Evolutionary conservation across 2,329 filamentous ascomycete species (phyloP), one percentile per base, ranked within the genome.

Genomic region (Fusarium nygamai): DNA sequence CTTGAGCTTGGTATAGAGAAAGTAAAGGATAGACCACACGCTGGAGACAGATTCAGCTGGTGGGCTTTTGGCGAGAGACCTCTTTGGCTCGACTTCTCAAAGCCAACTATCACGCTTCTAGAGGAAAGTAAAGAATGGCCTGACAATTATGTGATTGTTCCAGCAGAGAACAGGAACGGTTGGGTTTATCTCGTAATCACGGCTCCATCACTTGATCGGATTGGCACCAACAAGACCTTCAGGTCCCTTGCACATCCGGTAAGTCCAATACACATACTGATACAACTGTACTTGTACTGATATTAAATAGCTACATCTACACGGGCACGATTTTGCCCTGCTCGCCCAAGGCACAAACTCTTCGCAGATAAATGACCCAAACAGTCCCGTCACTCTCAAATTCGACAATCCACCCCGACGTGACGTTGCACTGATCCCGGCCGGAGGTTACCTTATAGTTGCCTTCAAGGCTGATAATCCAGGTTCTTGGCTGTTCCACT

Each of bases 161-260:
- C 43, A 20, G 62, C 38, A 19, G 50, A 47, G 1, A 63, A 63
- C 16, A 73, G 27, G 5, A 53, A 47, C 8, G 59, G 46, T 34
- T 74, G 72, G 67, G 48, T 69, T 4, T 74, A 74, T 13, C 57
- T 72, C 5, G 58, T 60, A 8, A 74, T 74, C 34, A 74, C 67
- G 8, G 64, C 64, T 6, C 31, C 34, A 5, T n/a, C 36, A 22
- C 7, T 29, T 31, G 10, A 36, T 48, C 46, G 36, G 4, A 41
- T 22, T 12, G 3, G 36, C 10, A 56, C 27, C 0, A 63, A 64
- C 11, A 68, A 54, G 17, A 29, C 24, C 1, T 74, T 74, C 19
- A 41, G 34, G 0, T 39, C 72, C 5, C 63, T 63, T 20, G 58
- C 69, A 9, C 69, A 71, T 12, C 67, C 69, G 41, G 62, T 72